phyloP scores from a whole-genome alignment of 225 moss, liverwort and hornwort species.

The Sphagnum contortum region DNA sequence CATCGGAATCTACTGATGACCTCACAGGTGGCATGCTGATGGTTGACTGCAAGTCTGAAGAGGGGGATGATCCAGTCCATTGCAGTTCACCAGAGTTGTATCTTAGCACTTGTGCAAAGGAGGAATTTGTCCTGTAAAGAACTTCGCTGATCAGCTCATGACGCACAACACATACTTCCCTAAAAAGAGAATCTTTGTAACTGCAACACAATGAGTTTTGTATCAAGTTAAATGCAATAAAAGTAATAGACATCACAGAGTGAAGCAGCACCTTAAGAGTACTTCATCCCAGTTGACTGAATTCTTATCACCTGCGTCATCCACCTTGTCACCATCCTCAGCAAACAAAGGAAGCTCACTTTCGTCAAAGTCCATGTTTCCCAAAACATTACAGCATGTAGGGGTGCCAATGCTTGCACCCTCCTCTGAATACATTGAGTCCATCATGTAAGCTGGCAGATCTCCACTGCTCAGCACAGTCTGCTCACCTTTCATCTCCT shows the following conservation, averaged over 20 bases:
- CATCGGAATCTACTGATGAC: constrained; percentile 23
- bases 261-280: no score
- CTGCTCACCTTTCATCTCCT: constrained; percentile 31
- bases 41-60: constrained; percentile 27
- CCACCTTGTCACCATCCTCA: constrained; percentile 31
- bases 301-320: constrained; percentile 51
- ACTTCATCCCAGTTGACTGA: constrained; percentile 53
- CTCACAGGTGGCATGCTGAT: constrained; percentile 17
- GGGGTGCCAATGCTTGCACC: constrained; percentile 38
- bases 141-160: no score
- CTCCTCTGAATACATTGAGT: constrained; percentile 39
- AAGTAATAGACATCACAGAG: no score
- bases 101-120: constrained; percentile 24
- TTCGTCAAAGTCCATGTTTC: constrained; percentile 30
- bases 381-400: constrained; percentile 27
- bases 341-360: constrained; percentile 44
- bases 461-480: constrained; percentile 27
- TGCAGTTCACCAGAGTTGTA: constrained; percentile 31
- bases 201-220: neutral
- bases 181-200: neutral
- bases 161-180: no score
- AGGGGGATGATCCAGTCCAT: constrained; percentile 46
- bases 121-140: constrained; percentile 13
- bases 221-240: neutral
- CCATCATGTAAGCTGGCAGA: constrained; percentile 32